Conservation (phyloP, 108 stramenopile genomes). For the Skeletonema potamos region DNA sequence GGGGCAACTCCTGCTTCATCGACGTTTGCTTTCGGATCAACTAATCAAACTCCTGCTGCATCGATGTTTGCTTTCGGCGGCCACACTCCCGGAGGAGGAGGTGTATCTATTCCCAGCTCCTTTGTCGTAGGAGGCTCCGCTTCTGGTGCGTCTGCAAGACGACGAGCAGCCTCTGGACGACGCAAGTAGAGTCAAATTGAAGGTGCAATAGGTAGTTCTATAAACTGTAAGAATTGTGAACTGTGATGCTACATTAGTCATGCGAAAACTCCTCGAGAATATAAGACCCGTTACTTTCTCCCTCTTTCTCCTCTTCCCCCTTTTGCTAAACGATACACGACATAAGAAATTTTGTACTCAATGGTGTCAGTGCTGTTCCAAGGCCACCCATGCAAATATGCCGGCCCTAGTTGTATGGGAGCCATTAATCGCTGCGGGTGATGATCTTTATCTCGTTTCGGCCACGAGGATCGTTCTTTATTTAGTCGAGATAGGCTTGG, state of each 20-base stretch:
- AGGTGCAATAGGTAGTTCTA: neutral
- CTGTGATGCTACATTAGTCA: neutral
- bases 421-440: conserved; percentile 27
- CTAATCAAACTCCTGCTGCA: neutral
- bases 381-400: neutral
- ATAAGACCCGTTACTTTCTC: too few relatives aligned
- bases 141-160: neutral
- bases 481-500: conserved; percentile 8
- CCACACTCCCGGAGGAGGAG: neutral
- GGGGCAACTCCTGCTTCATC: neutral
- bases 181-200: neutral
- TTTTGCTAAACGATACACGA: too few relatives aligned
- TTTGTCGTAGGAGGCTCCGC: neutral
- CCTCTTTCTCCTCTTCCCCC: too few relatives aligned
- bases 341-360: too few relatives aligned
- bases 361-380: too few relatives aligned
- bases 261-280: too few relatives aligned
- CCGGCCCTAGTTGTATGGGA: conserved; percentile 31
- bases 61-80: neutral
- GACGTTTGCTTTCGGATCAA: too few relatives aligned
- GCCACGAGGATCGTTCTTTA: conserved; percentile 9
- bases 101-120: neutral
- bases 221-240: neutral
- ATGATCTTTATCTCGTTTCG: conserved; percentile 32
- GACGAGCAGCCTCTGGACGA: neutral